A percentile compares a stretch with the other conserved stretches of the same genome.
phyloP scores from a whole-genome alignment of 2,329 filamentous ascomycete species.

The Malbranchea cinnamomea region DNA sequence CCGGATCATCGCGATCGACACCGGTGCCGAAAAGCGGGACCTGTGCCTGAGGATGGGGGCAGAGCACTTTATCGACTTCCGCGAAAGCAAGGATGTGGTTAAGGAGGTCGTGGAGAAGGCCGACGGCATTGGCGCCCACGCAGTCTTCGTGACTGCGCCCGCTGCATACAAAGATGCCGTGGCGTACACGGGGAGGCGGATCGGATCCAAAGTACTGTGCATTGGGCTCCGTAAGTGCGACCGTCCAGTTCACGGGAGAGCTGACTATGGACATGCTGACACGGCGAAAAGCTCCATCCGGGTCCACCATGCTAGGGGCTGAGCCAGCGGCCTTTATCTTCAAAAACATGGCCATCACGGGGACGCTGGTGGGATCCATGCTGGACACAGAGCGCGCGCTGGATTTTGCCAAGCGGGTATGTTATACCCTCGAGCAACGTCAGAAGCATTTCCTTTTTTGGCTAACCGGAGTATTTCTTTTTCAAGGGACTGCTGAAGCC shows the following conservation, averaged over 20 bases:
- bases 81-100: constrained; percentile 20
- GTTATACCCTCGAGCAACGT: background rate
- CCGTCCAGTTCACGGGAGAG: too few species aligned
- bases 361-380: constrained; percentile 11
- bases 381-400: constrained; percentile 11
- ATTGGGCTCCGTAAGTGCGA: constrained; percentile 27
- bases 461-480: constrained; percentile 18
- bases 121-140: constrained; percentile 34
- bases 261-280: too few species aligned
- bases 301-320: constrained; percentile 1
- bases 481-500: constrained; percentile 32
- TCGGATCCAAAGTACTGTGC: constrained; percentile 40
- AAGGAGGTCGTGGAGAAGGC: constrained; percentile 32
- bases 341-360: constrained; percentile 10
- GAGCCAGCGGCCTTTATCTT: constrained; percentile 6
- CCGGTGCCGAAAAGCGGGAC: constrained; percentile 32
- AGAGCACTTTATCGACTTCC: constrained; percentile 43
- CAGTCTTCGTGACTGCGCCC: constrained; percentile 27
- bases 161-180: constrained; percentile 29
- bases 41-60: constrained; percentile 37
- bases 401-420: constrained; percentile 8
- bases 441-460: background rate
- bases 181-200: constrained; percentile 30
- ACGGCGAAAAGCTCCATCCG: constrained; percentile 3
- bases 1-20: constrained; percentile 41